These are phyloP conservation scores for Panaeolus papilionaceus DNA, from an alignment of 768 basidiomycete genomes.

Conservation along the genomic window DNA sequence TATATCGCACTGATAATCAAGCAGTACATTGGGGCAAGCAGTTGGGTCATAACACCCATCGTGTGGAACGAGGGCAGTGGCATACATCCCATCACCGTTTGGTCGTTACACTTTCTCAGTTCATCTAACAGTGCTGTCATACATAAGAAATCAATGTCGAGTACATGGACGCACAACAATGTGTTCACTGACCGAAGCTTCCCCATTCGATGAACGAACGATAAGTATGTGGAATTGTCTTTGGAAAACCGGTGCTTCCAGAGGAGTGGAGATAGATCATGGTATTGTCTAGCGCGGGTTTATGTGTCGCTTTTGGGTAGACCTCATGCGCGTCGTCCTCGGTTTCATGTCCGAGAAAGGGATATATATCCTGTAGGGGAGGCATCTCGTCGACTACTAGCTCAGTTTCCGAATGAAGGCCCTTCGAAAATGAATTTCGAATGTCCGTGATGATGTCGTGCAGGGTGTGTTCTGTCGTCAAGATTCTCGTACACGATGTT, in stretches of 20 bases:
- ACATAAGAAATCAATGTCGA: neutral
- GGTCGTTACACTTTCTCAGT: slow-evolving; percentile 23
- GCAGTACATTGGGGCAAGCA: slow-evolving; percentile 36
- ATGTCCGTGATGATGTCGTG: slow-evolving; percentile 37
- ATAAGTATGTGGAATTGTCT: slow-evolving; percentile 44
- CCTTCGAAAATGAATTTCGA: slow-evolving; percentile 25
- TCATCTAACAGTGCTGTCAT: slow-evolving; percentile 24
- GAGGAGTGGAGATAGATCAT: slow-evolving; percentile 53
- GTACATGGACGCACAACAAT: neutral
- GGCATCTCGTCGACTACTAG: slow-evolving; percentile 41
- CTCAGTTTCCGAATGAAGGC: slow-evolving; percentile 25
- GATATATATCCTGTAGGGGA: slow-evolving; percentile 40
- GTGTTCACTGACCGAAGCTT: slow-evolving; percentile 33
- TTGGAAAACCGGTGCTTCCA: slow-evolving; percentile 55
- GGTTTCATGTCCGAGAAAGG: slow-evolving; percentile 44
- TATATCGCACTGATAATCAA: slow-evolving; percentile 36
- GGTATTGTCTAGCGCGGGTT: slow-evolving; percentile 30
- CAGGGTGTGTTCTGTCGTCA: slow-evolving; percentile 40
- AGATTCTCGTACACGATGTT: slow-evolving; percentile 43
- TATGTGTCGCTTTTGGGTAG: slow-evolving; percentile 29
- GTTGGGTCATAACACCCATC: slow-evolving; percentile 36
- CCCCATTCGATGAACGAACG: slow-evolving; percentile 39
- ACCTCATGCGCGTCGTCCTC: slow-evolving; percentile 34
- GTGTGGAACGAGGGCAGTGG: slow-evolving; percentile 48
- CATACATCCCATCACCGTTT: slow-evolving; percentile 33